Evolutionary conservation across 1,284 basidiomycete genomes (phyloP), one percentile per base, ranked within the genome.

Genomic region (Xanthoconium separans): DNA sequence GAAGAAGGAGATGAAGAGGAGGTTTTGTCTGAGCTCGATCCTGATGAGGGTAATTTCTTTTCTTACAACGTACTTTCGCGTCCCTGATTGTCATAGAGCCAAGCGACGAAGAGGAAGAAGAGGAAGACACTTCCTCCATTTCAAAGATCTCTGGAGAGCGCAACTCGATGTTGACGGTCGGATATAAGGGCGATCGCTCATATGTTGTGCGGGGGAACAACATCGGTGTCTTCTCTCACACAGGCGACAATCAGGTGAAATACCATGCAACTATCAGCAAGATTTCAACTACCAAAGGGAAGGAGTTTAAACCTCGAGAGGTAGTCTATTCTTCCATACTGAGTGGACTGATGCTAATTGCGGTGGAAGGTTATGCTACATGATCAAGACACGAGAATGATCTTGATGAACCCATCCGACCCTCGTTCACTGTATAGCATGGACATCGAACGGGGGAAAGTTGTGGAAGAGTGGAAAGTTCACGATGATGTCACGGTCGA

Each of bases 391-490:
- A 82, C 86, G 36, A 93, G 94, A 74, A 95, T 99, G 94, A 78
- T 99, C 50, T 70, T 99, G 55, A 92, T 94, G 83, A 92, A 98
- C 67, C 88, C 93, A 2, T 69, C 73, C 36, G 87, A 95, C 51
- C 83, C 87, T n/a, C 85, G 95, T 64, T 88, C 94, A 0, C 75
- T 99, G 36, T 98, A 87, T 76, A 87, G 81, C 61, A 87, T 99
- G 83, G 97, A 99, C 72, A 84, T 99, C 58, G 93, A 96, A 72
- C 88, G 89, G 43, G 97, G 95, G 47, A 97, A 98, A 75, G 88
- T 99, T 40, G 94, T 99, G 9, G 97, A 99, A 67, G 96, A 99
- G 71, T 98, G 95, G 95, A 96, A 95, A 70, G 87, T 99, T 16
- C 89, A 95, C 66, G 94, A 98, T 47, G 81, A 90, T 64, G 80